Evolutionary conservation across 2,329 filamentous ascomycete species (phyloP).

Genomic region (Xylariaceae sp.): DNA sequence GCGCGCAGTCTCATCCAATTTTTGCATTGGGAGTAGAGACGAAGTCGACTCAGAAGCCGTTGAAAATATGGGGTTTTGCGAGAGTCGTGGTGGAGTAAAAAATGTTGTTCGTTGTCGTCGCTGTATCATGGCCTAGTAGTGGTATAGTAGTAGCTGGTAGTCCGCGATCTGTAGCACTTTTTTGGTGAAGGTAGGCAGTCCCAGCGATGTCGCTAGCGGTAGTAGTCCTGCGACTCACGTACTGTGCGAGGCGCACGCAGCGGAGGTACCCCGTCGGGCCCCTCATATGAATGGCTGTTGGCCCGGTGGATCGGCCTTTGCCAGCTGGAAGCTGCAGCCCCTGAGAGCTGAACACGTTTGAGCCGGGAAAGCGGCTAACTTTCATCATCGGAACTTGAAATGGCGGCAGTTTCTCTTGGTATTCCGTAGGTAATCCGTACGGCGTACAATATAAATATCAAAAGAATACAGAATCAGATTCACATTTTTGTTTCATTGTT

Average conservation of each 20-base stretch:
- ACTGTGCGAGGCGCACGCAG: neutral
- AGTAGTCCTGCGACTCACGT: neutral
- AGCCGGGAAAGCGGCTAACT: neutral
- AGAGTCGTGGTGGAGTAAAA: neutral
- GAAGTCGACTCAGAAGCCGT: no score
- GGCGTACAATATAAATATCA: neutral
- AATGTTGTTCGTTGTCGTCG: neutral
- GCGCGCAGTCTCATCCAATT: neutral
- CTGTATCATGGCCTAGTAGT: neutral
- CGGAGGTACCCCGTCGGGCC: no score
- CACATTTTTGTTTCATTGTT: neutral
- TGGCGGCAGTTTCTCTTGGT: no score
- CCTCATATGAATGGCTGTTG: neutral
- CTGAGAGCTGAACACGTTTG: conserved; percentile 17
- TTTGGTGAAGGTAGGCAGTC: no score
- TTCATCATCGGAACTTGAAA: no score
- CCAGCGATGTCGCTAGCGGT: neutral
- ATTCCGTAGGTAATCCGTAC: no score
- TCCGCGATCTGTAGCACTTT: neutral
- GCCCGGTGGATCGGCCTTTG: conserved; percentile 8
- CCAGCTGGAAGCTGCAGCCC: conserved; percentile 1
- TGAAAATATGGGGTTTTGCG: neutral
- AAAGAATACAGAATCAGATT: neutral
- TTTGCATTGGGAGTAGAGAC: neutral
- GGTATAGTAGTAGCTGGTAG: neutral